Conservation (phyloP, 2,329 filamentous ascomycete genomes). For the Elsinoe necatrix region DNA sequence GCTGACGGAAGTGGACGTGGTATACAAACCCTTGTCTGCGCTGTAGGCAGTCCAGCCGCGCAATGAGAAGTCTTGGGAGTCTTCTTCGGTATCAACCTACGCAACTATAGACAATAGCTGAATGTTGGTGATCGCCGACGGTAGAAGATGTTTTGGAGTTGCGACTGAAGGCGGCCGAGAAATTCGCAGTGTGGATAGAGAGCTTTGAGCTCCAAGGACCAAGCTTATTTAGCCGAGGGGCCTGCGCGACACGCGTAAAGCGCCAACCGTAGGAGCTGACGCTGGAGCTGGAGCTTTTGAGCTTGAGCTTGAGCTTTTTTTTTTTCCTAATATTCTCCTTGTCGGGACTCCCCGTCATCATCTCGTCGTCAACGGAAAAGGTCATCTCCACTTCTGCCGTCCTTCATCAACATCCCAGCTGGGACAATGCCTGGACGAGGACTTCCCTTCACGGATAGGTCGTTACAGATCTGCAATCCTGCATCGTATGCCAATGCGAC, state of each 20-base stretch:
- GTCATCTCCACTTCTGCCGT: slow-evolving; percentile 4
- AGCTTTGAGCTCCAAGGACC: background rate
- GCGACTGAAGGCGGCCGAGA: background rate
- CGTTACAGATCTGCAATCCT: slow-evolving; percentile 7
- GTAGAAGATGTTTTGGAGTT: background rate
- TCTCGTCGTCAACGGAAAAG: background rate
- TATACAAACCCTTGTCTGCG: background rate
- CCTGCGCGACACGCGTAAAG: background rate
- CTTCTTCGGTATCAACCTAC: background rate
- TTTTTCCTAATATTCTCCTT: too few species aligned
- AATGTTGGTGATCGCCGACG: background rate
- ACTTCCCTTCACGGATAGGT: slow-evolving; percentile 1
- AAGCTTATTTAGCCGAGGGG: background rate
- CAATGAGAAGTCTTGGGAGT: background rate
- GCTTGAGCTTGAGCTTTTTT: too few species aligned
- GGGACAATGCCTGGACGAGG: background rate
- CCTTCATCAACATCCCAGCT: slow-evolving; percentile 9
- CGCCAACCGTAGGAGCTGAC: background rate
- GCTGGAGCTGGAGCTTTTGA: background rate
- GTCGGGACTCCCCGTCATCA: background rate
- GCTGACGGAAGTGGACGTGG: slow-evolving; percentile 6
- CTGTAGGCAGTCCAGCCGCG: background rate
- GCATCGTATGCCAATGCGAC: background rate
- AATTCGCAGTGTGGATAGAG: background rate
- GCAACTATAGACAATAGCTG: background rate